Base-by-base conservation (phyloP, 2,329 filamentous ascomycete genomes). In the Paecilomyces fulvus region DNA sequence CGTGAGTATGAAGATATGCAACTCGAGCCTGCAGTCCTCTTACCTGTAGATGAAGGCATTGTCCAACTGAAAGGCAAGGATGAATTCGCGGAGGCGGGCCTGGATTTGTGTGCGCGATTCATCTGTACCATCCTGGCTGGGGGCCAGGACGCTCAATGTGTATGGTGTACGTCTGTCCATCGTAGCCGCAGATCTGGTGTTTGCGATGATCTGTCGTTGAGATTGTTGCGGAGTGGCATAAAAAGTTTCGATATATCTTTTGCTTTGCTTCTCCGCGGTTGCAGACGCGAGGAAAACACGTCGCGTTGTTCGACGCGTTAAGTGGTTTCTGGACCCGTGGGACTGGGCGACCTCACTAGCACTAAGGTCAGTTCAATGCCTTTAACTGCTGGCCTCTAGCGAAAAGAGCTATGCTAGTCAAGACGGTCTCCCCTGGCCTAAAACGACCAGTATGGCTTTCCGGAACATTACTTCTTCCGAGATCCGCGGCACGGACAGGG, bases 1-100 rank as follows among this genome's bases (percentile, higher is more conserved):
- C 7, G 21, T 52, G 17, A 46, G 37, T 49, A 60, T 55, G 56
- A 31, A 59, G 20, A 30, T 43, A 30, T 43, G 53, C 20, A 14
- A 30, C 11, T 14, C 17, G n/a, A 49, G 37, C 17, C 28, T 1
- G 23, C 48, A 11, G 30, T 43, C 20, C 61, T 59, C 75, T 61
- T 73, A 92, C 91, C 91, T 85, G 82, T 97, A 99, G 67, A 96
- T 86, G 75, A 96, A 97, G 67, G 87, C 83, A 74, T 95, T 96
- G 74, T 96, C 92, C 48, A 97, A 83, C 68, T 92, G 86, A 70
- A 96, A 99, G 64, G 92, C 89, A 57, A 97, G 84, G 62, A 99
- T 87, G 72, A 99, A 99, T 59, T 90, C 87, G 68, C 94, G 86
- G 59, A 99, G 83, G 69, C 90, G 86, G 58, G 83, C 82, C 71